Percentiles rank a stretch among this genome's conserved stretches.
Evolutionary conservation across 2,329 filamentous ascomycete species (phyloP).

Genomic region (Fusarium sp.): DNA sequence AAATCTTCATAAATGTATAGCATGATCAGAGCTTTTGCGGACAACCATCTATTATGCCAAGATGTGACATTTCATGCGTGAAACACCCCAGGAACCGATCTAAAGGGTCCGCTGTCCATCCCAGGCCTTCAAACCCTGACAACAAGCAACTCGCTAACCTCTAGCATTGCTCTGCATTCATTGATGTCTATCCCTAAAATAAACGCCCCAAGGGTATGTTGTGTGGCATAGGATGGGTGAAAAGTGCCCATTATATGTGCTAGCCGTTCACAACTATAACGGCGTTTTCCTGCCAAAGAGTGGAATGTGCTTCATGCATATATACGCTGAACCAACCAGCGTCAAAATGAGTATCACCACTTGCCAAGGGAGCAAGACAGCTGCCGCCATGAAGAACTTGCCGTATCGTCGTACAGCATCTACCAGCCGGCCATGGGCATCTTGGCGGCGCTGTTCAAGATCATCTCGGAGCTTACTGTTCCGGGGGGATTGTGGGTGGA

Average conservation of each 20-base stretch:
- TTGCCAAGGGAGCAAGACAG: slow-evolving; percentile 59
- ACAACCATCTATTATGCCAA: slow-evolving; percentile 39
- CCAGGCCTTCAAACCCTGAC: slow-evolving; percentile 1
- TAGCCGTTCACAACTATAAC: slow-evolving; percentile 40
- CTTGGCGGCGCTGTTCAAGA: slow-evolving; percentile 47
- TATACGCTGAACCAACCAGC: slow-evolving; percentile 53
- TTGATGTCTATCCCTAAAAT: slow-evolving; percentile 34
- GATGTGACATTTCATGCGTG: slow-evolving; percentile 23
- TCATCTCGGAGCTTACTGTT: slow-evolving; percentile 45
- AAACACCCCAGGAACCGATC: slow-evolving; percentile 31
- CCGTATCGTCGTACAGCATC: slow-evolving; percentile 56
- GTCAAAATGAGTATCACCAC: slow-evolving; percentile 52
- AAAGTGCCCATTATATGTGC: slow-evolving; percentile 16
- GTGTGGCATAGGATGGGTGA: slow-evolving; percentile 29
- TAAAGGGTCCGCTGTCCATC: slow-evolving; percentile 24
- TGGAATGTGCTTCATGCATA: slow-evolving; percentile 49
- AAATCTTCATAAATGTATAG: neutral
- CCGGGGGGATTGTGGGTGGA: slow-evolving; percentile 19
- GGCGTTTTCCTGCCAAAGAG: slow-evolving; percentile 35
- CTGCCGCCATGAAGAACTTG: slow-evolving; percentile 54
- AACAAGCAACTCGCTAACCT: slow-evolving; percentile 17
- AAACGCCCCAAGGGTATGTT: slow-evolving; percentile 48
- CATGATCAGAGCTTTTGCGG: neutral
- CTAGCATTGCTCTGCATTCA: slow-evolving; percentile 8
- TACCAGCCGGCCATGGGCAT: slow-evolving; percentile 52